Conservation (phyloP, 106 monocot species). For the Phalaenopsis aphrodite region DNA sequence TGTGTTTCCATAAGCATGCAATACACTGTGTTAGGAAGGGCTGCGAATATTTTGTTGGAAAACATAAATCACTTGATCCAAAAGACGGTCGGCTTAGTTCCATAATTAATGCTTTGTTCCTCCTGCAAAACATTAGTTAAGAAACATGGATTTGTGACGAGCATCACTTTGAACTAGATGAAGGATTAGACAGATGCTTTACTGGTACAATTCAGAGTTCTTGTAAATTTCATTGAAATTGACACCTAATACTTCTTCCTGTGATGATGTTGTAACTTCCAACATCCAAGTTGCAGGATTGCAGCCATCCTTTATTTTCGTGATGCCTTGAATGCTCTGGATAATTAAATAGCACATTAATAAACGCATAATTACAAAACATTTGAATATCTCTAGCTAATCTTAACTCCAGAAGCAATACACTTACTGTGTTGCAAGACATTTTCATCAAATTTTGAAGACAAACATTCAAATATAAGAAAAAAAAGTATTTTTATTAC, state of each 20-base stretch:
- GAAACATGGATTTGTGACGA: no score
- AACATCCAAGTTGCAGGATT: conserved; percentile 19
- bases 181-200: neutral
- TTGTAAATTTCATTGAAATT: neutral
- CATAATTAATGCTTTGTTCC: conserved; percentile 46
- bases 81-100: conserved; percentile 41
- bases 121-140: conserved; percentile 23
- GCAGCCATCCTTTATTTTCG: conserved; percentile 13
- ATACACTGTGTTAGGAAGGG: conserved; percentile 47
- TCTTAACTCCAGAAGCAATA: no score
- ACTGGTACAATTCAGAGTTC: conserved; percentile 21
- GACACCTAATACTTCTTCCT: neutral
- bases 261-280: conserved; percentile 1
- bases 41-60: conserved; percentile 47
- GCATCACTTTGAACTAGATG: neutral
- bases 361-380: neutral
- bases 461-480: no score
- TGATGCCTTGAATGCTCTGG: conserved; percentile 2
- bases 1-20: conserved; percentile 80
- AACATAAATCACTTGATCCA: conserved; percentile 50
- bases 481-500: neutral
- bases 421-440: no score
- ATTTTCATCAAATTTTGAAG: no score
- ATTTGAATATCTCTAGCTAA: neutral
- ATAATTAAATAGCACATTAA: neutral